A percentile compares a stretch with the other conserved stretches of the same genome.
These are phyloP conservation scores for Scheffersomyces stipitis DNA, from an alignment of 805 yeast species.

Conservation along the genomic window DNA sequence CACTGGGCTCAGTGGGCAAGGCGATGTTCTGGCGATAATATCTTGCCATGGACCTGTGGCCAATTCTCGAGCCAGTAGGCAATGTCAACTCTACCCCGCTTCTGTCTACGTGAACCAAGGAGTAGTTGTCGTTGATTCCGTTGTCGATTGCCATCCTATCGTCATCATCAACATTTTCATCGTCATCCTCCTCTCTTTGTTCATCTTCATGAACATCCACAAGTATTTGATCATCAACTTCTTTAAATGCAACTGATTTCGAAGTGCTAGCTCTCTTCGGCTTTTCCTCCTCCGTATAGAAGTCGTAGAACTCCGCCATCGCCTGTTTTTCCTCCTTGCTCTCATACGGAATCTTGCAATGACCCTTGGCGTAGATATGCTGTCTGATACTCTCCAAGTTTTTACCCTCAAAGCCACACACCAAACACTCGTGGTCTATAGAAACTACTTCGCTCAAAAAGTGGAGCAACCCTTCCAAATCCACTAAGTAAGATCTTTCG, in stretches of 20 bases:
- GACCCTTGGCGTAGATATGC: constrained; percentile 45
- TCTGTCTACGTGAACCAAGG: constrained; percentile 46
- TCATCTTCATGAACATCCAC: constrained; percentile 5
- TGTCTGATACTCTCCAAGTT: constrained; percentile 43
- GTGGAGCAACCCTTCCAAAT: constrained; percentile 38
- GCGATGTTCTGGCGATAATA: constrained; percentile 63
- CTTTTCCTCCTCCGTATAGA: constrained; percentile 18
- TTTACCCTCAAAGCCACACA: constrained; percentile 45
- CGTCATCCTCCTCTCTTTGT: constrained; percentile 13
- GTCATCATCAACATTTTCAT: constrained; percentile 8
- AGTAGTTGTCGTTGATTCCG: constrained; percentile 22
- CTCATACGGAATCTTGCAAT: constrained; percentile 47
- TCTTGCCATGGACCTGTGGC: constrained; percentile 76
- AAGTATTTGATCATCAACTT: constrained; percentile 8
- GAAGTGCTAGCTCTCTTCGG: constrained; percentile 11
- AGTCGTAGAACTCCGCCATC: constrained; percentile 40
- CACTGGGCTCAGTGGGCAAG: constrained; percentile 39
- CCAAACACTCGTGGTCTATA: constrained; percentile 43
- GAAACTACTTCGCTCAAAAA: constrained; percentile 39
- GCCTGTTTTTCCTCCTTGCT: constrained; percentile 35
- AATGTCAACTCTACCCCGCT: constrained; percentile 67
- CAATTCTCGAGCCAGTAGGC: constrained; percentile 76
- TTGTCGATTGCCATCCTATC: constrained; percentile 12
- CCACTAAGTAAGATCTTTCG: constrained; percentile 36
- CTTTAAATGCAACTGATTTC: constrained; percentile 28